Percentiles rank a stretch among this genome's conserved stretches.
These are phyloP conservation scores for Marchantia paleacea DNA, from an alignment of 225 moss, liverwort and hornwort species.

Conservation along the genomic window DNA sequence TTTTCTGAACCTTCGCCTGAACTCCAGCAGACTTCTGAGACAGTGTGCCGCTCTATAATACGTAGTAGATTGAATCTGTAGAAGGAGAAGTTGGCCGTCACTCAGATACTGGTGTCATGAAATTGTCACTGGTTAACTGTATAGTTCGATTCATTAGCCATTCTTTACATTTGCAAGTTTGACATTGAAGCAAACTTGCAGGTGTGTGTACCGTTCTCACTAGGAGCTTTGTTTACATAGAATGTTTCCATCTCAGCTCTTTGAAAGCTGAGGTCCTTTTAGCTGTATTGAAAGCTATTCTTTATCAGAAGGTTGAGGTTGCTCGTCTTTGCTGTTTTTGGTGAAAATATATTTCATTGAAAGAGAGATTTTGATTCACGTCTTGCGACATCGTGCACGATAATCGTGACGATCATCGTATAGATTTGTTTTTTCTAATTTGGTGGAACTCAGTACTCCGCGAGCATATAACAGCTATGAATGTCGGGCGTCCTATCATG, in stretches of 20 bases:
- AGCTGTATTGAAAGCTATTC: not conserved
- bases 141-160: slow-evolving; percentile 16
- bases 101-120: not conserved
- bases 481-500: too few species aligned
- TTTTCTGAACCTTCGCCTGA: not conserved
- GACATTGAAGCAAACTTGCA: not conserved
- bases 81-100: not conserved
- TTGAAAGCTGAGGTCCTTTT: not conserved
- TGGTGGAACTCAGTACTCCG: not conserved
- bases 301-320: not conserved
- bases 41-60: slow-evolving; percentile 3
- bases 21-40: not conserved
- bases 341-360: not conserved
- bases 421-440: not conserved
- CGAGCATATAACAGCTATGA: too few species aligned
- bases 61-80: slow-evolving; percentile 5
- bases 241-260: not conserved
- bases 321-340: not conserved
- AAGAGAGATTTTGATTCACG: not conserved
- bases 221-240: slow-evolving; percentile 6
- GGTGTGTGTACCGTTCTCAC: slow-evolving; percentile 5
- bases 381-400: not conserved
- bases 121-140: slow-evolving; percentile 13
- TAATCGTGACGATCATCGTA: not conserved
- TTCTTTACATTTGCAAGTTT: slow-evolving; percentile 21